A percentile compares a stretch with the other conserved stretches of the same genome.
These are phyloP conservation scores for Dendrostoma leiphaemia DNA, from an alignment of 2,329 filamentous ascomycete species.

Conservation along the genomic window DNA sequence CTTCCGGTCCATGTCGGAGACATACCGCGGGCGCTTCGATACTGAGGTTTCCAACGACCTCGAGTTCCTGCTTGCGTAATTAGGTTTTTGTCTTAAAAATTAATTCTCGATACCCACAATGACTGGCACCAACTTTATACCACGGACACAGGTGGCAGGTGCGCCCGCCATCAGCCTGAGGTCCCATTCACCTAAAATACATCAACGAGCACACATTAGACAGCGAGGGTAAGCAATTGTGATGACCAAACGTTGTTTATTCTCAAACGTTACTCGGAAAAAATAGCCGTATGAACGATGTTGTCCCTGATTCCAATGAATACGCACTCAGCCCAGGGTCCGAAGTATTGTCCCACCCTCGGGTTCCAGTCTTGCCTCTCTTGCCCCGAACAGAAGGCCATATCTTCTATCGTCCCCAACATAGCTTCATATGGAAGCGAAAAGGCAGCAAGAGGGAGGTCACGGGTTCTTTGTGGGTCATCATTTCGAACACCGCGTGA, in stretches of 20 bases:
- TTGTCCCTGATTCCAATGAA: background rate
- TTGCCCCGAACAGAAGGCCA: background rate
- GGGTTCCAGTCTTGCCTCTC: constrained; percentile 7
- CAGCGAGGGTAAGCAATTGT: background rate
- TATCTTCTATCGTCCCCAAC: background rate
- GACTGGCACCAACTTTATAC: too few relatives aligned
- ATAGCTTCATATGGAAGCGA: background rate
- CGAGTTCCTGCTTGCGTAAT: too few relatives aligned
- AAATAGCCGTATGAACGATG: background rate
- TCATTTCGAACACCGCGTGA: too few relatives aligned
- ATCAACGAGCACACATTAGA: too few relatives aligned
- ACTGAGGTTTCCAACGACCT: too few relatives aligned
- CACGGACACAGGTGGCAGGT: too few relatives aligned
- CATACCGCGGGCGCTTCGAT: background rate
- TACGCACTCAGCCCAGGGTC: background rate
- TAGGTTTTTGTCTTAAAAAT: too few relatives aligned
- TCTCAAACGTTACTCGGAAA: background rate
- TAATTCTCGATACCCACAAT: too few relatives aligned
- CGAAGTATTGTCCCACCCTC: background rate
- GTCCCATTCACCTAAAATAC: too few relatives aligned
- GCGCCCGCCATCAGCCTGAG: too few relatives aligned
- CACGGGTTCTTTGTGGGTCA: too few relatives aligned
- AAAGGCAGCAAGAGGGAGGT: too few relatives aligned
- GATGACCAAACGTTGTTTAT: background rate
- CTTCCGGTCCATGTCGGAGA: background rate